A percentile compares a stretch with the other conserved stretches of the same genome.
Conservation (phyloP, 768 basidiomycete genomes). For the Hericium alpestre region DNA sequence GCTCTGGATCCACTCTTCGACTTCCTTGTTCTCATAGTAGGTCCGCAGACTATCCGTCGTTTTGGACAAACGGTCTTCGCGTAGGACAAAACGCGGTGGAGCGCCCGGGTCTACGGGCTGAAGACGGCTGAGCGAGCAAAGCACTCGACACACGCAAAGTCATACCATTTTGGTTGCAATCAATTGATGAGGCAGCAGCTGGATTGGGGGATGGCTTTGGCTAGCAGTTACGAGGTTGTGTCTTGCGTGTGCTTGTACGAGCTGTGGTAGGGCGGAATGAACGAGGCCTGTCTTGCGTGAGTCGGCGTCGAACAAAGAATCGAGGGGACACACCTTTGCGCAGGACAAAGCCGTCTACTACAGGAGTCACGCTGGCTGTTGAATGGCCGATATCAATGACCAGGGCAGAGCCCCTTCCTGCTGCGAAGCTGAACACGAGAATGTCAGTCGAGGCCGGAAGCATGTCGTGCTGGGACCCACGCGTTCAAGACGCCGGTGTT, state of each 20-base stretch:
- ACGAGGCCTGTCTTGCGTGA: constrained; percentile 48
- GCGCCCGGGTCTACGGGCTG: constrained; percentile 66
- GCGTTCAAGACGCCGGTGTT: constrained; percentile 91
- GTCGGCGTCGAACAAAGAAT: neutral
- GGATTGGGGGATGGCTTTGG: constrained; percentile 43
- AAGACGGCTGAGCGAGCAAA: constrained; percentile 7
- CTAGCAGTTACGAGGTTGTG: constrained; percentile 48
- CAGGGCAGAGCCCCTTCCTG: constrained; percentile 93
- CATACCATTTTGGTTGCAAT: constrained; percentile 68
- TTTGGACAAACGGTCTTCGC: constrained; percentile 60
- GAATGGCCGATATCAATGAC: constrained; percentile 91
- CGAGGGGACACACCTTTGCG: constrained; percentile 58
- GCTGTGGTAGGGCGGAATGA: constrained; percentile 63
- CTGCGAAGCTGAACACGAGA: constrained; percentile 61
- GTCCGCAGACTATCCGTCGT: constrained; percentile 75
- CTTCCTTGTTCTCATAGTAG: constrained; percentile 74
- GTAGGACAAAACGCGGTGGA: constrained; percentile 55
- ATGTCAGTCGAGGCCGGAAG: neutral
- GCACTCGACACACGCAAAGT: neutral
- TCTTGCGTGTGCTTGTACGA: constrained; percentile 73
- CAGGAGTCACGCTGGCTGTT: constrained; percentile 84
- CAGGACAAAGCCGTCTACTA: constrained; percentile 95
- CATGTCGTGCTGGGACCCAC: constrained; percentile 33
- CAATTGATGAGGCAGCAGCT: constrained; percentile 78
- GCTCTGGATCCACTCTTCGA: constrained; percentile 91